Base-by-base conservation (phyloP, 805 yeast species). In the Candida suzukii region DNA sequence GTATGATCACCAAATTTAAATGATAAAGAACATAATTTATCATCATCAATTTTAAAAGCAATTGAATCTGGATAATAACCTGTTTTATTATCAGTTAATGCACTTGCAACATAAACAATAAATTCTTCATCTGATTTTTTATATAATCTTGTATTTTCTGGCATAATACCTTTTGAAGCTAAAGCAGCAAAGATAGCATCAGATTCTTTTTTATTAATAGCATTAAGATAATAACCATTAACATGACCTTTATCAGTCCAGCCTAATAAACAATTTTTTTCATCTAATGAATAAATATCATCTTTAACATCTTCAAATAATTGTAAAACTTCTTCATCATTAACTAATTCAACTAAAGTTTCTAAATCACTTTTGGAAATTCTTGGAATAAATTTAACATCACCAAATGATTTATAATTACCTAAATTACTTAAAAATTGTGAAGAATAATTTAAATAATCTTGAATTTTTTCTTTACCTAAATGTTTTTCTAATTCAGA, bases 391-490 rank as follows among this genome's bases (percentile, higher is more conserved):
- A 88, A 88, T 61, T 88, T 88, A 51, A 77, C 76, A 63, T 88
- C 96, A 49, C 96, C 96, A 59, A 88, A 88, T 1, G 93, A 82
- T 63, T 83, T 88, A 64, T 75, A 84, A 55, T 84, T 84, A 49
- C 93, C 93, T 58, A 80, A 67, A 60, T 84, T 84, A 30, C 80
- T 68, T 46, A 84, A 66, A 54, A 84, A 79, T 65, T 84, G 91
- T 32, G 88, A 82, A 25, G 80, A 83, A 58, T 76, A 87, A 55
- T 82, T 86, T 58, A 86, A 64, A 57, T 83, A 85, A 17, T 58
- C 56, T 33, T 62, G 56, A 16, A 67, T 66, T 9, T 58, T 60
- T 1, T 64, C 66, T 13, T 62, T 64, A 10, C 68, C 57, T 17
- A 69, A 57, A 32, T 54, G 54, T 11, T 51, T 49, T 14, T 56